Evolutionary conservation across 768 basidiomycete species (phyloP).

Genomic region (Boletus pseudo-olivaceus): DNA sequence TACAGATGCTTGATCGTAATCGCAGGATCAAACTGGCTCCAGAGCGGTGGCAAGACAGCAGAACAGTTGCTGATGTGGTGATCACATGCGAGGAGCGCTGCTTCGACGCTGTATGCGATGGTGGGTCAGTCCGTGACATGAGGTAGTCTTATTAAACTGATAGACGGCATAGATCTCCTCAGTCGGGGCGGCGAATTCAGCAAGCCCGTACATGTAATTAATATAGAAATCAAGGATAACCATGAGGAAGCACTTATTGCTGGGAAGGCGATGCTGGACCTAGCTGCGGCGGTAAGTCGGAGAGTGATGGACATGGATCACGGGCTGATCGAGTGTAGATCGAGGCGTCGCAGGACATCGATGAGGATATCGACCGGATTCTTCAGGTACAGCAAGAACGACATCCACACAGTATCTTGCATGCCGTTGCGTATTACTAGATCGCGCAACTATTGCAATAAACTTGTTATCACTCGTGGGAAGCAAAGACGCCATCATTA

Average conservation of each 20-base stretch:
- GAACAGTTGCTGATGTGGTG: slow-evolving; percentile 87
- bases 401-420: slow-evolving; percentile 89
- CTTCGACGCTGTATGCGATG: slow-evolving; percentile 97
- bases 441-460: slow-evolving; percentile 24
- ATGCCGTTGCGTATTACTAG: slow-evolving; percentile 89
- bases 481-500: slow-evolving; percentile 56
- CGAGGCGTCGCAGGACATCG: slow-evolving; percentile 80
- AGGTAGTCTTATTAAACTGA: slow-evolving; percentile 11
- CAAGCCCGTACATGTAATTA: slow-evolving; percentile 92
- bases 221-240: slow-evolving; percentile 98
- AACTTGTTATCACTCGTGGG: slow-evolving; percentile 45
- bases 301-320: not conserved
- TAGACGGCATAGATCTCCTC: slow-evolving; percentile 62
- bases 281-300: slow-evolving; percentile 77
- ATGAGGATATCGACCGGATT: slow-evolving; percentile 87
- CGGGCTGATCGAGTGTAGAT: slow-evolving; percentile 50
- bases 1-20: slow-evolving; percentile 97
- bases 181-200: slow-evolving; percentile 87
- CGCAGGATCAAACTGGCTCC: slow-evolving; percentile 87
- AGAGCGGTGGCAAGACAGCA: slow-evolving; percentile 95
- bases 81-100: slow-evolving; percentile 99
- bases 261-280: slow-evolving; percentile 89
- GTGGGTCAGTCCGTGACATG: slow-evolving; percentile 43
- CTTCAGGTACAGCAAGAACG: slow-evolving; percentile 81
- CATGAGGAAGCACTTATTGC: slow-evolving; percentile 98